Conservation (phyloP, 345 rosid genomes). For the Linum tenue region DNA sequence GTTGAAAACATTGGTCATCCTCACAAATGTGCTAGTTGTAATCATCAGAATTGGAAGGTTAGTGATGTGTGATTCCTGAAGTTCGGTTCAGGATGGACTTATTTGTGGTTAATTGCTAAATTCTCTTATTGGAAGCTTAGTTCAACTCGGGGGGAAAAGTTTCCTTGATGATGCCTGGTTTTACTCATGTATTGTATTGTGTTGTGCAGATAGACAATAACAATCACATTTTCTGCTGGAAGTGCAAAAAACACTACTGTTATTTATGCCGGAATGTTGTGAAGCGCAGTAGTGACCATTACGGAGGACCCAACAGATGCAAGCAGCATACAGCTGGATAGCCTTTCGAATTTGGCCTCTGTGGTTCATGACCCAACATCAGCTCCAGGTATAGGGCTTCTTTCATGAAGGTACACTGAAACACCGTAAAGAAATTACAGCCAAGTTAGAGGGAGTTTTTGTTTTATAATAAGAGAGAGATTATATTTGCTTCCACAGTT, state of each 20-base stretch:
- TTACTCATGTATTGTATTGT: neutral
- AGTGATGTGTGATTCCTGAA: slow-evolving; percentile 1
- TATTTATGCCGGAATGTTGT: slow-evolving; percentile 63
- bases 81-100: neutral
- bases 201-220: slow-evolving; percentile 54
- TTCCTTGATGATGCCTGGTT: neutral
- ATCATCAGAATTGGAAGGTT: slow-evolving; percentile 69
- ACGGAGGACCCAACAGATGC: slow-evolving; percentile 69
- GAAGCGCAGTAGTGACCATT: slow-evolving; percentile 55
- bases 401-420: too few relatives aligned
- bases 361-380: too few relatives aligned
- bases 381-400: too few relatives aligned
- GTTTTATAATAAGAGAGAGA: too few relatives aligned
- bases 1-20: slow-evolving; percentile 35
- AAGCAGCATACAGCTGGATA: slow-evolving; percentile 70
- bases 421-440: too few relatives aligned
- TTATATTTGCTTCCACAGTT: too few relatives aligned
- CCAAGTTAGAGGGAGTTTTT: too few relatives aligned
- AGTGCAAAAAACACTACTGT: slow-evolving; percentile 72
- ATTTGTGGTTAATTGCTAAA: neutral
- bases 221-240: slow-evolving; percentile 77
- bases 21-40: slow-evolving; percentile 57
- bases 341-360: neutral
- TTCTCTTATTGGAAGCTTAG: neutral
- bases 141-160: too few relatives aligned